These are phyloP conservation scores for Carpinus viminea DNA, from an alignment of 306 rosid species.

Conservation along the genomic window DNA sequence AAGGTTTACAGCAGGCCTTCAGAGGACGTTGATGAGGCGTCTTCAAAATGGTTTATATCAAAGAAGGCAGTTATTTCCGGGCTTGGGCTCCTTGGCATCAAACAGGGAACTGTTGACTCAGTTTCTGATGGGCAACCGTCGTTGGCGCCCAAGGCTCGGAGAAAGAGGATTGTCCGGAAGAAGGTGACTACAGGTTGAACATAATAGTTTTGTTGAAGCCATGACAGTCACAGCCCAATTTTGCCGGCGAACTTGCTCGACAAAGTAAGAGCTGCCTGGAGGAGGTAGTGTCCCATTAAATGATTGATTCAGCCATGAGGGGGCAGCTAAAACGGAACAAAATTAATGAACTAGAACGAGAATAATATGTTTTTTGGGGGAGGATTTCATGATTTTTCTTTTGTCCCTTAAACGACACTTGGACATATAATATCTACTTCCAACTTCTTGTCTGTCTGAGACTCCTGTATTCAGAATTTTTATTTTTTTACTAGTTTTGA, in stretches of 20 bases:
- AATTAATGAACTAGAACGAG: constrained; percentile 18
- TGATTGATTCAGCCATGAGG: constrained; percentile 14
- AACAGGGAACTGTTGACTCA: constrained; percentile 55
- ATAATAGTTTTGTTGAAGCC: constrained; percentile 32
- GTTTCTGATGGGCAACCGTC: constrained; percentile 50
- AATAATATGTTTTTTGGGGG: constrained; percentile 6
- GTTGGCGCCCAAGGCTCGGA: constrained; percentile 68
- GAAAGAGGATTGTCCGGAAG: constrained; percentile 85
- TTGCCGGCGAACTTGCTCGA: constrained; percentile 32
- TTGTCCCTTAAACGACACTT: not conserved
- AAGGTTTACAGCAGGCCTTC: constrained; percentile 80
- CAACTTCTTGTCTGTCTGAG: not conserved
- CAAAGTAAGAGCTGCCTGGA: not conserved
- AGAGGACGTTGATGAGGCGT: constrained; percentile 47
- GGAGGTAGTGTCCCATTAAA: constrained; percentile 18
- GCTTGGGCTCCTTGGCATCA: constrained; percentile 96
- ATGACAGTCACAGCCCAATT: constrained; percentile 40
- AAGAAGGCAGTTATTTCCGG: constrained; percentile 90
- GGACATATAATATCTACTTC: not conserved
- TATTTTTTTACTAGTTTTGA: not conserved
- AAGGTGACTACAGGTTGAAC: constrained; percentile 74
- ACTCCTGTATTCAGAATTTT: not conserved
- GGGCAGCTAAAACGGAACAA: constrained; percentile 19
- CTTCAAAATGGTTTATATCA: constrained; percentile 96
- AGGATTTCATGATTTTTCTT: constrained; percentile 12